A percentile compares a stretch with the other conserved stretches of the same genome.
Conservation (phyloP, 2,329 filamentous ascomycete species). For the Neonectria magnoliae region DNA sequence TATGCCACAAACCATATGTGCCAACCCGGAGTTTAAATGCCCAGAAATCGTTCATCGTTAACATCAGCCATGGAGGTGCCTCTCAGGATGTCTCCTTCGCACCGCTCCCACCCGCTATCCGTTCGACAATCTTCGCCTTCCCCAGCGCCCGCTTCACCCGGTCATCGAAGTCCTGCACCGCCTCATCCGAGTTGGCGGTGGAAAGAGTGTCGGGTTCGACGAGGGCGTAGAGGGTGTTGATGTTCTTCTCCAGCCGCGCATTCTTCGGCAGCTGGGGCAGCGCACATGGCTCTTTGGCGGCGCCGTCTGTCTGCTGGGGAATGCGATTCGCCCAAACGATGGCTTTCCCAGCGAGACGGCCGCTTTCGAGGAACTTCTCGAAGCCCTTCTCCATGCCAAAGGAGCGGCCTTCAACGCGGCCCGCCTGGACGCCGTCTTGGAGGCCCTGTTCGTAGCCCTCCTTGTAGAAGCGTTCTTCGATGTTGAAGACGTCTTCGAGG, state of each 20-base stretch:
- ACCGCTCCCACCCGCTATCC: conserved; percentile 59
- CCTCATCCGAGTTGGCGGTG: conserved; percentile 86
- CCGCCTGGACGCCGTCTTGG: conserved; percentile 79
- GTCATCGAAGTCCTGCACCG: conserved; percentile 92
- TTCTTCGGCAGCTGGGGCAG: conserved; percentile 63
- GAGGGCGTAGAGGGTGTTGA: conserved; percentile 78
- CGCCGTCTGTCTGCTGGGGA: conserved; percentile 38
- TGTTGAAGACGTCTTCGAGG: conserved; percentile 66
- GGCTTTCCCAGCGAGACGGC: conserved; percentile 79
- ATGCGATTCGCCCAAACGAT: conserved; percentile 85
- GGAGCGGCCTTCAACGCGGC: conserved; percentile 86
- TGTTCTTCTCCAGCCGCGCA: conserved; percentile 77
- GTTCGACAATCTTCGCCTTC: conserved; percentile 87
- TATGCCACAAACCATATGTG: conserved; percentile 4
- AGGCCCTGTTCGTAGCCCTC: conserved; percentile 82
- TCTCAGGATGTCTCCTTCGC: conserved; percentile 30
- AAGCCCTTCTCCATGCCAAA: conserved; percentile 94
- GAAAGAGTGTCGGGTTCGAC: conserved; percentile 81
- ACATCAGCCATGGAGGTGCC: conserved; percentile 7
- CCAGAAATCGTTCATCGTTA: conserved; percentile 11
- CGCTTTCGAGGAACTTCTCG: conserved; percentile 88
- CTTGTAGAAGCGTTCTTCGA: conserved; percentile 78
- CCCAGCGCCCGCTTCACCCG: conserved; percentile 83
- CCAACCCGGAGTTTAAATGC: conserved; percentile 19
- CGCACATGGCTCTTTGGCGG: conserved; percentile 19